Conservation (phyloP, 2,329 filamentous ascomycete species). For the Fusarium sp. region DNA sequence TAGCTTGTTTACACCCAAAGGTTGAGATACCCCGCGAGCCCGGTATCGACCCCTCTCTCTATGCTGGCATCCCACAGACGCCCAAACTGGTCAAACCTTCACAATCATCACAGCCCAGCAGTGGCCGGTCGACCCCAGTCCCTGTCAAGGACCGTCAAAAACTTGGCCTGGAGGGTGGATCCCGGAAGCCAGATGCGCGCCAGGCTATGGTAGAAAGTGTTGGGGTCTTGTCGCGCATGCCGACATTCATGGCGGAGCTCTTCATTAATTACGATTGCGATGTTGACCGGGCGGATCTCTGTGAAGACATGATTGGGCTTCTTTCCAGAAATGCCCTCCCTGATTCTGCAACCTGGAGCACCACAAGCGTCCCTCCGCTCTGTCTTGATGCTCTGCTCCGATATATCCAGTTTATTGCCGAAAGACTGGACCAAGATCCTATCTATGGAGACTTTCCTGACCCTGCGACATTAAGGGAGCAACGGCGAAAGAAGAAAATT, state of each 20-base stretch:
- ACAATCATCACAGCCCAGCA: slow-evolving; percentile 72
- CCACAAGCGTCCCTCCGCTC: slow-evolving; percentile 93
- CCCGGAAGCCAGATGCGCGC: slow-evolving; percentile 90
- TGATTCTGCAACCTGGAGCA: slow-evolving; percentile 98
- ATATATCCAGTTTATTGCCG: slow-evolving; percentile 91
- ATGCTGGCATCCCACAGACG: slow-evolving; percentile 90
- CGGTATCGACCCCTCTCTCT: slow-evolving; percentile 89
- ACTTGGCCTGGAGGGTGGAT: slow-evolving; percentile 89
- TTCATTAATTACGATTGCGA: slow-evolving; percentile 99
- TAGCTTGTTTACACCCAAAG: slow-evolving; percentile 92
- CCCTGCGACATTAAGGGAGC: slow-evolving; percentile 70
- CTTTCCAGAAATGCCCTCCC: slow-evolving; percentile 94
- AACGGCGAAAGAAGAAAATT: slow-evolving; percentile 82
- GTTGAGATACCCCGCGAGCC: slow-evolving; percentile 92
- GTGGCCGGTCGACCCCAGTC: slow-evolving; percentile 88
- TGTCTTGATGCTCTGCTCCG: slow-evolving; percentile 92
- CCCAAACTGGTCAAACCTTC: slow-evolving; percentile 85
- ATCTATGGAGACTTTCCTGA: slow-evolving; percentile 72
- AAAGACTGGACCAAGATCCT: slow-evolving; percentile 79
- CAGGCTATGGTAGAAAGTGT: slow-evolving; percentile 99
- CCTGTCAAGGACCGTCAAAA: slow-evolving; percentile 92
- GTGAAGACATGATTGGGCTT: slow-evolving; percentile 93
- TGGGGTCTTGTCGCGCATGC: slow-evolving; percentile 89
- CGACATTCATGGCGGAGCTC: slow-evolving; percentile 92
- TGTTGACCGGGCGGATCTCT: slow-evolving; percentile 87